Conservation (phyloP, 2,329 filamentous ascomycete species). For the Pestalotiopsis sp. region DNA sequence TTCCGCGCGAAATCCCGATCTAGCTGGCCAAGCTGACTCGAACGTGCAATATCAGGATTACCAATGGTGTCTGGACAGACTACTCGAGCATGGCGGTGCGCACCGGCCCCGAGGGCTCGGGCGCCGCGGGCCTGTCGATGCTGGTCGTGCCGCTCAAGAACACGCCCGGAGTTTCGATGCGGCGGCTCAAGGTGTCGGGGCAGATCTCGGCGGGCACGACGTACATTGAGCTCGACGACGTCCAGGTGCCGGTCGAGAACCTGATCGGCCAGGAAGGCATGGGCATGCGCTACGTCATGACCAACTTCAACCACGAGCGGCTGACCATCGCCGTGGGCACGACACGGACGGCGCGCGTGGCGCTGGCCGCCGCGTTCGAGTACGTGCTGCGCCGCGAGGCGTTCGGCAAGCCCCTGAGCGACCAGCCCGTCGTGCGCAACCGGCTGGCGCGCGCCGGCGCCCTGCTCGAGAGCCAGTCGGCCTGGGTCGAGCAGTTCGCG, state of each 20-base stretch:
- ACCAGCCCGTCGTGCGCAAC: slow-evolving; percentile 75
- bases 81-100: slow-evolving; percentile 73
- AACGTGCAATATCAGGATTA: slow-evolving; percentile 68
- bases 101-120: slow-evolving; percentile 62
- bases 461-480: slow-evolving; percentile 69
- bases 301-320: slow-evolving; percentile 80
- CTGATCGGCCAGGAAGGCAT: slow-evolving; percentile 70
- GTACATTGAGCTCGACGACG: slow-evolving; percentile 76
- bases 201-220: slow-evolving; percentile 70
- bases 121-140: slow-evolving; percentile 64
- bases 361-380: slow-evolving; percentile 37
- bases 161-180: slow-evolving; percentile 68
- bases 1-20: background rate
- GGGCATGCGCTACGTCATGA: slow-evolving; percentile 77
- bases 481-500: slow-evolving; percentile 73
- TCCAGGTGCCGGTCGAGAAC: slow-evolving; percentile 71
- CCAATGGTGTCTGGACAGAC: slow-evolving; percentile 72
- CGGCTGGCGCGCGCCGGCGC: slow-evolving; percentile 72
- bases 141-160: slow-evolving; percentile 72
- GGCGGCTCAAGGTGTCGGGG: slow-evolving; percentile 68
- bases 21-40: background rate
- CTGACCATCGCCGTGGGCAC: slow-evolving; percentile 67
- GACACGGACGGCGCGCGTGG: slow-evolving; percentile 59
- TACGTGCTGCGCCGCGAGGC: slow-evolving; percentile 42
- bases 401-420: slow-evolving; percentile 59